Evolutionary conservation across 2,329 filamentous ascomycete genomes (phyloP), one percentile per base, ranked within the genome.

Genomic region (Aspergillus sp.): DNA sequence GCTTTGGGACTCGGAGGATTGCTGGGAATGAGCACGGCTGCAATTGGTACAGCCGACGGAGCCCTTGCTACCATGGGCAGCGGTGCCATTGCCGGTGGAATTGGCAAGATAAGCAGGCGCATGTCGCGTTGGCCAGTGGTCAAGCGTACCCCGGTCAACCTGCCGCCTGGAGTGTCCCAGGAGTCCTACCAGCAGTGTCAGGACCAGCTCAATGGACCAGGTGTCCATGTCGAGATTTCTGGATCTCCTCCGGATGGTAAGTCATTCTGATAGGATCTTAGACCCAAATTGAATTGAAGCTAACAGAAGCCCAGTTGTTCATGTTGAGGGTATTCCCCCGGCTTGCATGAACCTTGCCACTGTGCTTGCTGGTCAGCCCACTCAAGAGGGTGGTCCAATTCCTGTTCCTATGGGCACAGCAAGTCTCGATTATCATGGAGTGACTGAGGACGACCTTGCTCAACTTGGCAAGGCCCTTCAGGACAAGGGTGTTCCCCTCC

Each of bases 321-420:
- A 23, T 9, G 35, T 43, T 22, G 48, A 48, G 9, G 32, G 30
- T 13, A 42, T 50, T 38, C 48, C 50, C 12, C 17, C 50, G 10
- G 47, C 50, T 7, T 53, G 48, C 35, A 52, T 50, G 50, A 44
- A 49, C 19, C 46, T 53, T 23, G 48, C 50, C 22, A 50, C 48
- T 30, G 50, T 53, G 3, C 12, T 50, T 13, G 12, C 30, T 15
- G 23, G 38, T 7, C 5, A 49, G 3, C 44, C 48, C 23, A 17
- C 48, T 20, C 44, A 46, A 32, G 41, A 38, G 12, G 48, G 48
- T 12, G 48, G 48, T 17, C 48, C 48, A 10, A 20, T 44, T n/a
- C 48, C 48, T 1, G 41, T 20, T 23, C 44, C 48, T 9, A 22
- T 41, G 38, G 38, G 38, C n/a, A 33, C 10, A 12, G 3, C 32